Evolutionary conservation across 208 protist species (phyloP).

Genomic region (Porcisia hertigi): DNA sequence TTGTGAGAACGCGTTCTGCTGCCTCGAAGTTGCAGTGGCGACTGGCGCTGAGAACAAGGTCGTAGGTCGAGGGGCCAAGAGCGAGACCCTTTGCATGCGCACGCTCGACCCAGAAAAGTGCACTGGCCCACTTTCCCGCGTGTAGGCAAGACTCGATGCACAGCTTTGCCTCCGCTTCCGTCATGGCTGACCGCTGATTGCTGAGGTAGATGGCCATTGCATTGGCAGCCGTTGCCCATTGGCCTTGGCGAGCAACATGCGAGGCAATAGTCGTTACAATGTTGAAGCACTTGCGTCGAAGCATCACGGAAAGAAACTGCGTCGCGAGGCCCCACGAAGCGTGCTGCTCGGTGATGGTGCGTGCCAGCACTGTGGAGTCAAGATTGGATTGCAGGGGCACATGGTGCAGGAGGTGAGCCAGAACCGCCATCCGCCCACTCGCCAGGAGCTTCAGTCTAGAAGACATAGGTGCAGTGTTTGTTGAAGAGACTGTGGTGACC

Average conservation of each 20-base stretch:
- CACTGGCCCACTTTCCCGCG: constrained; percentile 67
- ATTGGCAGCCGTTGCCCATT: constrained; percentile 49
- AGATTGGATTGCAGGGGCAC: constrained; percentile 32
- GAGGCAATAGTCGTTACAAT: constrained; percentile 49
- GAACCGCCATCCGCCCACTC: background rate
- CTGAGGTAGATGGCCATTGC: constrained; percentile 73
- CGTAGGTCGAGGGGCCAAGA: constrained; percentile 44
- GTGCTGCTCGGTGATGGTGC: constrained; percentile 62
- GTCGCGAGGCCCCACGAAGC: constrained; percentile 54
- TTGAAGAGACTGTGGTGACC: background rate
- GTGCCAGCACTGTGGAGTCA: constrained; percentile 61
- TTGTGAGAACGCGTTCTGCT: constrained; percentile 48
- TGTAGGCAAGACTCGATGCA: constrained; percentile 68
- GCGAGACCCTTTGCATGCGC: constrained; percentile 40
- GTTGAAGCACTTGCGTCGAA: constrained; percentile 50
- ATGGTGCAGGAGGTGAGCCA: constrained; percentile 18
- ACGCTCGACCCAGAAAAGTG: constrained; percentile 84
- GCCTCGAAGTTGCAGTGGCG: constrained; percentile 45
- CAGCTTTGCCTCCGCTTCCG: constrained; percentile 41
- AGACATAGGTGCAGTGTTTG: background rate
- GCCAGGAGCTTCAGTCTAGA: constrained; percentile 11
- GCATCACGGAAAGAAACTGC: constrained; percentile 64
- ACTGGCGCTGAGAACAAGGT: constrained; percentile 48
- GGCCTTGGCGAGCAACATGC: constrained; percentile 47
- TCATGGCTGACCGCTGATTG: constrained; percentile 48